Conservation (phyloP, 2,329 filamentous ascomycete genomes). For the Tolypocladium pustulatum region DNA sequence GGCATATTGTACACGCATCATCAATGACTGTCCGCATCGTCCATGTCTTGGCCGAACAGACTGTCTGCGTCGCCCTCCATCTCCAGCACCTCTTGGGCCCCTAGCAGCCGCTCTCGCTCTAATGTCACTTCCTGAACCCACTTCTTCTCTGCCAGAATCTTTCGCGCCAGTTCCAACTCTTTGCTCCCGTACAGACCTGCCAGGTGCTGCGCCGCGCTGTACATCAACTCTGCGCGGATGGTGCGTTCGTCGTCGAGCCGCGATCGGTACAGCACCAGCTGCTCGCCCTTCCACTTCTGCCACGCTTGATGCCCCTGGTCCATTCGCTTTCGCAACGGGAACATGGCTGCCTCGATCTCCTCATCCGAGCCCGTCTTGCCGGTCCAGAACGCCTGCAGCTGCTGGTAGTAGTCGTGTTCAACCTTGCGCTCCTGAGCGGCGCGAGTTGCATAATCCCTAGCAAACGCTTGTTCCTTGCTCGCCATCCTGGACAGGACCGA, state of each 20-base stretch:
- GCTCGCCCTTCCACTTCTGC: constrained; percentile 28
- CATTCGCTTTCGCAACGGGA: constrained; percentile 26
- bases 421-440: constrained; percentile 28
- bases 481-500: constrained; percentile 17
- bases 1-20: neutral
- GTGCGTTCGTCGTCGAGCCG: constrained; percentile 27
- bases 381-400: constrained; percentile 28
- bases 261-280: constrained; percentile 25
- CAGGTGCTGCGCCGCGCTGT: constrained; percentile 23
- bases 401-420: constrained; percentile 31
- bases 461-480: constrained; percentile 22
- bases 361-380: constrained; percentile 20
- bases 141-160: constrained; percentile 30
- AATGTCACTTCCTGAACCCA: constrained; percentile 35
- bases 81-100: constrained; percentile 30
- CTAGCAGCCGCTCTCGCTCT: constrained; percentile 33
- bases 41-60: constrained; percentile 14
- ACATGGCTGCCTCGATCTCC: constrained; percentile 21
- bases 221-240: constrained; percentile 31
- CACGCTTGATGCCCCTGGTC: constrained; percentile 28
- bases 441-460: constrained; percentile 29
- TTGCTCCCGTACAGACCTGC: constrained; percentile 16
- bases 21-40: neutral
- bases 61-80: constrained; percentile 28
- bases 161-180: constrained; percentile 19